A percentile compares a stretch with the other conserved stretches of the same genome.
Conservation (phyloP, 805 yeast genomes). For the Tetrapisispora phaffii region DNA sequence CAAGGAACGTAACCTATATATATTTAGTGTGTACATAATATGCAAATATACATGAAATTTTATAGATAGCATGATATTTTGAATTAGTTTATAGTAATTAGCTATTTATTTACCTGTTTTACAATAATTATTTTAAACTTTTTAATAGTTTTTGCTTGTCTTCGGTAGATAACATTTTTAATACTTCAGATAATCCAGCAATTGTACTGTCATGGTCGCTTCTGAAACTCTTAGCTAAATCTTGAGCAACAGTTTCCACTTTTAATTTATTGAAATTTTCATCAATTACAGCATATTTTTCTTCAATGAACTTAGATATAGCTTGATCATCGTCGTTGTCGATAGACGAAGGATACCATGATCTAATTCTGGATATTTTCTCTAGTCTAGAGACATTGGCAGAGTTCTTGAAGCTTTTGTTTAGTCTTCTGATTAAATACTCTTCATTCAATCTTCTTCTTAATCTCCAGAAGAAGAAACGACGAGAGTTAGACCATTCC, state of each 20-base stretch:
- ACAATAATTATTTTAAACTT: conserved; percentile 23
- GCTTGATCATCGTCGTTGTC: conserved; percentile 64
- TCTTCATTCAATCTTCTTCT: conserved; percentile 93
- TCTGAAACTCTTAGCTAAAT: conserved; percentile 50
- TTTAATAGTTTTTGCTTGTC: conserved; percentile 40
- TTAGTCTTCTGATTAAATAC: conserved; percentile 67
- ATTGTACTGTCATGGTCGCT: conserved; percentile 44
- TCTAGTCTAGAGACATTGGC: conserved; percentile 48
- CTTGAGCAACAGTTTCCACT: conserved; percentile 56
- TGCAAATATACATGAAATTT: background rate
- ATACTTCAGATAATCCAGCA: conserved; percentile 45
- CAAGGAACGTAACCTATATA: background rate
- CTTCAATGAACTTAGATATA: conserved; percentile 80
- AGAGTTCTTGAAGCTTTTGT: conserved; percentile 48
- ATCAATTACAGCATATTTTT: conserved; percentile 56
- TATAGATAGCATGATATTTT: too few relatives aligned
- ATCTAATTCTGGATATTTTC: conserved; percentile 74
- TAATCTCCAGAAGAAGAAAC: conserved; percentile 97
- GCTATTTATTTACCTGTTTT: background rate
- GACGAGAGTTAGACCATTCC: conserved; percentile 79
- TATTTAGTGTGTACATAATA: background rate
- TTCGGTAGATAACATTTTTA: conserved; percentile 42
- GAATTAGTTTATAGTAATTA: background rate
- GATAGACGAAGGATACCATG: conserved; percentile 70
- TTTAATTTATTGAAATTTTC: conserved; percentile 52